phyloP scores from a whole-genome alignment of 176 grass and related monocot genomes.

The Saccharum spontaneum region DNA sequence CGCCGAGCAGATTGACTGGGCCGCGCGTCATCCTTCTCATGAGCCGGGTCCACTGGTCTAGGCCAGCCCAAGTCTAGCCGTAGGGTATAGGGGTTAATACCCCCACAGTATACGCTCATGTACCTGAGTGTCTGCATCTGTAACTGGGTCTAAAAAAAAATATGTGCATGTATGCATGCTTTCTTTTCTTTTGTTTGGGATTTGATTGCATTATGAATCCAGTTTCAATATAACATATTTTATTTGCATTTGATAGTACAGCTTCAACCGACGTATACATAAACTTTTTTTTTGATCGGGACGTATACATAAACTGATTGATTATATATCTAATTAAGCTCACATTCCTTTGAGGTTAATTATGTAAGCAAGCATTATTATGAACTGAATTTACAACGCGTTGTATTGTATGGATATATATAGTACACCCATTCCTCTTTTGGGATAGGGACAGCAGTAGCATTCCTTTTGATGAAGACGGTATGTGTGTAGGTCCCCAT shows the following conservation, averaged over 20 bases:
- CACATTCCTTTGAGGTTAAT: background rate
- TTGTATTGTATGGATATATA: background rate
- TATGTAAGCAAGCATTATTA: constrained; percentile 16
- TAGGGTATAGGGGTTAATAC: no score
- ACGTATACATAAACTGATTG: background rate
- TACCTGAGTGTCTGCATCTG: no score
- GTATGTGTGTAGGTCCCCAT: constrained; percentile 21
- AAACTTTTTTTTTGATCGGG: no score
- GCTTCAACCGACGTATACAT: background rate
- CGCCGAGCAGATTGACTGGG: no score
- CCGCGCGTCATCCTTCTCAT: no score
- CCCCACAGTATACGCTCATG: no score
- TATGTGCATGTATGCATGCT: no score
- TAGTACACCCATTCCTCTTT: constrained; percentile 30
- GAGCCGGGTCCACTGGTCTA: no score
- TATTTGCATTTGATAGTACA: background rate
- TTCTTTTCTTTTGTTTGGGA: background rate
- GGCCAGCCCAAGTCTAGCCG: no score
- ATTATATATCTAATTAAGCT: no score
- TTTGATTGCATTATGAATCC: background rate
- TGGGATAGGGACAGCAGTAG: constrained; percentile 23
- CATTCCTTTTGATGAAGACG: constrained; percentile 20
- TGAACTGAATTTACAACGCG: constrained; percentile 20
- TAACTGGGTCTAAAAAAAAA: no score
- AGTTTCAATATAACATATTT: background rate